A percentile compares a stretch with the other conserved stretches of the same genome.
phyloP scores from a whole-genome alignment of 805 yeast genomes.

The Saccharomycopsis olivae region DNA sequence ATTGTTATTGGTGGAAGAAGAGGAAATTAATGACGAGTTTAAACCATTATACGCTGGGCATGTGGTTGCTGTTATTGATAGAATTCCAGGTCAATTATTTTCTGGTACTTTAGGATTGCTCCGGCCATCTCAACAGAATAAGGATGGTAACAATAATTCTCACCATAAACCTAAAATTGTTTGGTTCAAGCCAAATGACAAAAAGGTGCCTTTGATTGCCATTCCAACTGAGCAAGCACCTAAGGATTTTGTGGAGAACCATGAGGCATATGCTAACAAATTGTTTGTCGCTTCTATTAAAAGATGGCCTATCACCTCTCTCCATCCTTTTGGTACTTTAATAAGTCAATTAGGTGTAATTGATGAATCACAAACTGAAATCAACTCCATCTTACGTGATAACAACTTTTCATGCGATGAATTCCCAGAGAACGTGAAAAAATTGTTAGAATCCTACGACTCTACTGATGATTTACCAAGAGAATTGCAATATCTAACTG shows the following conservation, averaged over 20 bases:
- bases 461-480: slow-evolving; percentile 25
- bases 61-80: slow-evolving; percentile 94
- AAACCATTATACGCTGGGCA: slow-evolving; percentile 97
- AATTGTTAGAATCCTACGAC: slow-evolving; percentile 19
- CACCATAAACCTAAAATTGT: slow-evolving; percentile 78
- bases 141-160: slow-evolving; percentile 39
- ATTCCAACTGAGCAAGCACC: slow-evolving; percentile 99
- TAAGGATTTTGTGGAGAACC: slow-evolving; percentile 85
- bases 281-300: slow-evolving; percentile 91
- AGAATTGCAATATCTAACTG: slow-evolving; percentile 14
- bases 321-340: slow-evolving; percentile 95
- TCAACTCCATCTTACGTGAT: slow-evolving; percentile 82
- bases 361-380: slow-evolving; percentile 67
- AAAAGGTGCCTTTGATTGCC: slow-evolving; percentile 94
- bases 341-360: slow-evolving; percentile 78
- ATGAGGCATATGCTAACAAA: slow-evolving; percentile 69
- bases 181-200: slow-evolving; percentile 98
- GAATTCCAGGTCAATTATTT: slow-evolving; percentile 93
- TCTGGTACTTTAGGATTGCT: slow-evolving; percentile 89
- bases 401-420: slow-evolving; percentile 76
- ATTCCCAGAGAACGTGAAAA: slow-evolving; percentile 40
- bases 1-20: slow-evolving; percentile 83
- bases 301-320: slow-evolving; percentile 98
- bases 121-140: slow-evolving; percentile 91
- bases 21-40: slow-evolving; percentile 83